A percentile compares a stretch with the other conserved stretches of the same genome.
Evolutionary conservation across 805 yeast species (phyloP).

Genomic region (Metschnikowia santaceciliae): DNA sequence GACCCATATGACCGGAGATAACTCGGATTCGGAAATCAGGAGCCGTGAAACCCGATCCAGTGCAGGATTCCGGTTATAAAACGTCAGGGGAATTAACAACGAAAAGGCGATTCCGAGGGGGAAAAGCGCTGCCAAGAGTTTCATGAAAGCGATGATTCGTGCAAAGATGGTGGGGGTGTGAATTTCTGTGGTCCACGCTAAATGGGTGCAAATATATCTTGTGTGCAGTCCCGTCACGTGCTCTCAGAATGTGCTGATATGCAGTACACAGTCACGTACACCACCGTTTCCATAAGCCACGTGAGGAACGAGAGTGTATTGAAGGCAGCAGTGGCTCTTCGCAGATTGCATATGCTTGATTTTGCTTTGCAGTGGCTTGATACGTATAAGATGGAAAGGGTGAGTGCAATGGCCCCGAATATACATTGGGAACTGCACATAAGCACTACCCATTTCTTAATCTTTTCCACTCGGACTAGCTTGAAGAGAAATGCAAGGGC

Average conservation of each 20-base stretch:
- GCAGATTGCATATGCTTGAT: background rate
- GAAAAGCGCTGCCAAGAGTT: background rate
- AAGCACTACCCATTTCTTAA: slow-evolving; percentile 34
- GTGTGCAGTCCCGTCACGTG: background rate
- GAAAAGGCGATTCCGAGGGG: background rate
- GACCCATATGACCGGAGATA: background rate
- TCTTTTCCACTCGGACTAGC: slow-evolving; percentile 35
- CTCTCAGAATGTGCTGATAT: slow-evolving; percentile 35
- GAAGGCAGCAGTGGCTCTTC: slow-evolving; percentile 24
- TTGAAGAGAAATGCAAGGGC: slow-evolving; percentile 33
- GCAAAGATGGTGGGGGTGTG: background rate
- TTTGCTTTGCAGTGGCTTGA: slow-evolving; percentile 8
- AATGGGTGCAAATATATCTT: background rate
- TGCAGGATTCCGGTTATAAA: too few species aligned
- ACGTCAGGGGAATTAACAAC: background rate
- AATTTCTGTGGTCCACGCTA: background rate
- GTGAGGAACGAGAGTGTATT: slow-evolving; percentile 35
- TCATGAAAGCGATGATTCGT: background rate
- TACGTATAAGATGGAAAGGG: slow-evolving; percentile 24
- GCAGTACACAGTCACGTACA: slow-evolving; percentile 37
- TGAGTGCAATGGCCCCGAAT: slow-evolving; percentile 34
- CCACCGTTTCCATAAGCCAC: slow-evolving; percentile 36
- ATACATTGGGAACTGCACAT: slow-evolving; percentile 34
- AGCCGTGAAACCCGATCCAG: background rate
- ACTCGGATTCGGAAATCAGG: background rate